A percentile compares a stretch with the other conserved stretches of the same genome.
These are phyloP conservation scores for Alliaria petiolata DNA, from an alignment of 345 rosid species.

Conservation along the genomic window DNA sequence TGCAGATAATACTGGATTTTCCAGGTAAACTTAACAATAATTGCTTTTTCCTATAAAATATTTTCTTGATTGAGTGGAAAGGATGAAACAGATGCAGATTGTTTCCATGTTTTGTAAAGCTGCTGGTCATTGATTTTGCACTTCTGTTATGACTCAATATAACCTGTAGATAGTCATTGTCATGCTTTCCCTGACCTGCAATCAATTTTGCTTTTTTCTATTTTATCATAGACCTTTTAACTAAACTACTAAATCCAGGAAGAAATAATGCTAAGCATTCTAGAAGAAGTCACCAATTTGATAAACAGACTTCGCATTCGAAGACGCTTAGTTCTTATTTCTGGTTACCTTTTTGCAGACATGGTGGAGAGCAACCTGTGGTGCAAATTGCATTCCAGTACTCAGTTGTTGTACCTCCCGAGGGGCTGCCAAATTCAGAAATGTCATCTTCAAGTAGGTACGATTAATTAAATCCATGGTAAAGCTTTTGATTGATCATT, in stretches of 20 bases:
- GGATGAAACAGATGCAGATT: not conserved
- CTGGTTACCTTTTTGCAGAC: slow-evolving; percentile 42
- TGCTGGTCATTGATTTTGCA: not conserved
- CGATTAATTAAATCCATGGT: slow-evolving; percentile 17
- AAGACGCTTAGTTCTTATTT: slow-evolving; percentile 4
- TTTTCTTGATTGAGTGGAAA: not conserved
- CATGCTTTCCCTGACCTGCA: not conserved
- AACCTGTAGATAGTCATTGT: not conserved
- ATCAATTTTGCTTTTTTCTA: not conserved
- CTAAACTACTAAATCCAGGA: not conserved
- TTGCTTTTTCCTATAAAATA: not conserved
- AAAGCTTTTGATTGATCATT: not conserved
- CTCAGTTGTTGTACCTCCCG: slow-evolving; percentile 80
- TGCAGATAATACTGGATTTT: slow-evolving; percentile 65
- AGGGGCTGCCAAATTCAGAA: slow-evolving; percentile 57
- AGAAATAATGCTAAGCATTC: not conserved
- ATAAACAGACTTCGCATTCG: not conserved
- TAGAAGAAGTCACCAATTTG: not conserved
- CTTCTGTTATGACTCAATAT: not conserved
- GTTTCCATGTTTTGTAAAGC: not conserved
- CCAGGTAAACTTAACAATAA: slow-evolving; percentile 50
- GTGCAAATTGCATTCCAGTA: slow-evolving; percentile 96
- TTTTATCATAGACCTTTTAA: not conserved
- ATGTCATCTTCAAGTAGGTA: slow-evolving; percentile 66
- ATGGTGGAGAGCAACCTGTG: slow-evolving; percentile 76